Evolutionary conservation across 83 land plant species (phyloP), one percentile per base, ranked within the genome.

Genomic region (Larix sibirica): DNA sequence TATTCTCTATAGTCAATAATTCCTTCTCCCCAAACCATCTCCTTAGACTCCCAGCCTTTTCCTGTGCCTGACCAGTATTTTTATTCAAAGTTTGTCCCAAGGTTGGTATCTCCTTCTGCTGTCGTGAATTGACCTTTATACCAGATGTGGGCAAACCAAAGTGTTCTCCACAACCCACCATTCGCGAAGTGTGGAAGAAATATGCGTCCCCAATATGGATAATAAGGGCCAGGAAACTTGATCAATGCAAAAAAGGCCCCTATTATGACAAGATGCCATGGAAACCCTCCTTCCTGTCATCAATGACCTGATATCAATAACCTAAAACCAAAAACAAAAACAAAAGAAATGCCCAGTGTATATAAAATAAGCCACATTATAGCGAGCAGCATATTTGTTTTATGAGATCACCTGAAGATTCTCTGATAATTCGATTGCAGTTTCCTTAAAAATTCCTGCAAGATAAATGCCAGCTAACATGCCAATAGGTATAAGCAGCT

Each of bases 121-220:
- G 76, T n/a, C 66, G 64, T 80, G 70, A 75, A 71, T 21, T 86
- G 87, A 77, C 80, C 79, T 79, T 90, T 83, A 68, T 78, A 81
- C 93, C 91, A 90, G 63, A 76, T 75, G 84, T 85, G 82, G 4
- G 75, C 80, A 78, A 64, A 79, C 90, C 90, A 89, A 3, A 90
- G 61, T n/a, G 86, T 92, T 79, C 92, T 93, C 89, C 80, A 87
- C 4, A 96, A 80, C 42, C 91, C 98, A 76, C 96, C 98, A 87
- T 91, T 96, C 3, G 95, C 98, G 67, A 96, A 91, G 71, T 94
- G 95, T 23, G 98, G 96, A 79, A 96, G 87, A 62, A 90, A 69
- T 6, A 96, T 82, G 2, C 96, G 91, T 18, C 92, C 95, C 96
- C 96, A 92, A 26, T 71, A 81, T n/a, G 95, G 95, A 77, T 90